Base-by-base conservation (phyloP, 495 filamentous ascomycete genomes). In the Pyrenopolyporus hunteri region DNA sequence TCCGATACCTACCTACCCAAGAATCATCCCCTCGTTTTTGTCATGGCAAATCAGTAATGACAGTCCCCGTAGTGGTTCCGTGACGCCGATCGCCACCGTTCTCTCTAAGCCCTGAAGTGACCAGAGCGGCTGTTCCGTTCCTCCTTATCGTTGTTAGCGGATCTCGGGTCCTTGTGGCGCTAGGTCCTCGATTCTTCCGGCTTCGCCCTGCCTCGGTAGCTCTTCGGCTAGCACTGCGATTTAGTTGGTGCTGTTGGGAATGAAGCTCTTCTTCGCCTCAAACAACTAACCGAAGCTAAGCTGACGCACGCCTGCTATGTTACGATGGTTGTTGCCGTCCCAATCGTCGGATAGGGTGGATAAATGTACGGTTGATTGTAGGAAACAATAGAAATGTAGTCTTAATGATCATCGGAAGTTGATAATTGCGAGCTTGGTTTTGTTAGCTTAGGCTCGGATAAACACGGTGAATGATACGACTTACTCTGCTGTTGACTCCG, bases 401-500 rank as follows among this genome's bases (percentile, higher is more conserved):
- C 11, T 10, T 19, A 29, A 6, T 23, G 11, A 70, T 71, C 57
- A 76, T 47, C 76, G 71, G 57, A 81, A 76, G 45, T 76, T 76
- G 59, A 81, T 79, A 44, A 81, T 72, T 28, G 77, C 78, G 52
- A 81, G 76, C 75, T 78, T 43, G 25, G 4, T 32, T 29, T 69
- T 37, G 26, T 70, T 42, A 70, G 67, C 17, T 36, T 40, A 2
- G 11, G 14, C 17, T 20, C 25, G 14, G 6, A 59, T n/a, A 32
- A 46, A 31, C 10, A 3, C 17, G 35, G 13, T 3, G 10, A 39
- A n/a, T 13, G 17, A 3, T 3, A 58, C 31, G 14, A 64, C 85
- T 64, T 79, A 92, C 90, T 76, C 85, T 79, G 59, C 83, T 86
- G 53, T 85, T 85, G 19, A 86, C 79, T 13, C 89, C 87, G 68